Evolutionary conservation across 106 monocot species (phyloP).

Genomic region (Vanilla planifolia): DNA sequence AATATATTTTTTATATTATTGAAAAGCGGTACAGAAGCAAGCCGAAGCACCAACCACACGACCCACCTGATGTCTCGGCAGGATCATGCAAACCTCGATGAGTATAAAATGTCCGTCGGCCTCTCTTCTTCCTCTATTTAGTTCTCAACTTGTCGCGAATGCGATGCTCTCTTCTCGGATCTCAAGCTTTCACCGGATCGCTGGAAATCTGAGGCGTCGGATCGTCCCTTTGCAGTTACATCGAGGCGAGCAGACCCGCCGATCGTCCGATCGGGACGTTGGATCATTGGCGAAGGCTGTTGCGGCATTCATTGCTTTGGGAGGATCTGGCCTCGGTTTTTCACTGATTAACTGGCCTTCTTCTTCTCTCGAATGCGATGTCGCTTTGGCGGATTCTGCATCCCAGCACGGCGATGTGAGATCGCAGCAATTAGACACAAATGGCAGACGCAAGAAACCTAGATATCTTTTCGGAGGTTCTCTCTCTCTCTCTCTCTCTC

Average conservation of each 20-base stretch:
- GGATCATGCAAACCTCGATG: no score
- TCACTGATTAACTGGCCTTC: not conserved
- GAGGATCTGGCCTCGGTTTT: slow-evolving; percentile 9
- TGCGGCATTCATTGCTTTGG: slow-evolving; percentile 4
- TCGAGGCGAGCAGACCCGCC: not conserved
- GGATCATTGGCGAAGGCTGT: not conserved
- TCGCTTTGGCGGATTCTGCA: not conserved
- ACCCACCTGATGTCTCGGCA: no score
- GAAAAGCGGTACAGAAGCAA: no score
- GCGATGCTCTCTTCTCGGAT: not conserved
- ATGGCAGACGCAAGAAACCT: slow-evolving; percentile 5
- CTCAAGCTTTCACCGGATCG: not conserved
- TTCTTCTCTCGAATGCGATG: not conserved
- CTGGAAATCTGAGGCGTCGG: not conserved
- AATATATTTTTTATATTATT: no score
- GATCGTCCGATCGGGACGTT: not conserved
- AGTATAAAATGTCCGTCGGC: no score
- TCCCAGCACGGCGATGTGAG: not conserved
- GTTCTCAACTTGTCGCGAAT: no score
- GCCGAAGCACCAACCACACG: no score
- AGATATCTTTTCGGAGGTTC: slow-evolving; percentile 39
- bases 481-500: not conserved
- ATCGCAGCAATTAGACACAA: not conserved
- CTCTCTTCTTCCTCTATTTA: not conserved
- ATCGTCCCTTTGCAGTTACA: no score